Evolutionary conservation across 768 basidiomycete species (phyloP), one percentile per base, ranked within the genome.

Genomic region (Tephrocybe sp.): DNA sequence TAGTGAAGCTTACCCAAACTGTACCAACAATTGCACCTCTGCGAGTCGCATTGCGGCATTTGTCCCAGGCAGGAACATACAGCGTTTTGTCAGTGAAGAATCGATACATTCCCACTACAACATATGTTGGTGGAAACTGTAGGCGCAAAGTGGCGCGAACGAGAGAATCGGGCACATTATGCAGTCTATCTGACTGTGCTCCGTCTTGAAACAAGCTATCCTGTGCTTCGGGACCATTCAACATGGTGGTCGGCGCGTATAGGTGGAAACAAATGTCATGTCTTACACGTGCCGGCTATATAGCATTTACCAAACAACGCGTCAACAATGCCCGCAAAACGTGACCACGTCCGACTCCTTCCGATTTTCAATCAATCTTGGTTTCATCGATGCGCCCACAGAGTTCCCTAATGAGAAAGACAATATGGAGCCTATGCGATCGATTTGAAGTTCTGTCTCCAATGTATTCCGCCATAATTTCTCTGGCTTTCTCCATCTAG

Each of bases 61-160:
- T 94, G 60, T 87, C 70, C 90, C 93, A 91, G 7, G 87, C 83
- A 3, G 92, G 91, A 21, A 73, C 69, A 52, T 81, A 84, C 27
- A 95, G 69, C 12, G 67, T 67, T 31, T 77, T 72, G 64, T 94
- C 92, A 0, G 87, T 91, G 59, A 82, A 76, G 5, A 97, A 71
- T 23, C 93, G 73, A 65, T 94, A 95, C 15, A 84, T 78, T 0
- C 93, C 93, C 0, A 97, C 91, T 3, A 91, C 66, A 39, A 85
- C 82, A 63, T 97, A 97, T 2, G 85, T 84, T 0, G 93, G 89
- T 0, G 91, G 83, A 56, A 92, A 86, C 36, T 82, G 71, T 45
- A 95, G 76, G 23, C 89, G 77, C 10, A 76, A 64, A 1, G 73
- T 72, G 0, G 86, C 81, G n/a, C 78, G 70, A 22, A 69, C 65